A percentile compares a stretch with the other conserved stretches of the same genome.
Conservation (phyloP, 139 green algal species). For the Coccomyxa sp. region DNA sequence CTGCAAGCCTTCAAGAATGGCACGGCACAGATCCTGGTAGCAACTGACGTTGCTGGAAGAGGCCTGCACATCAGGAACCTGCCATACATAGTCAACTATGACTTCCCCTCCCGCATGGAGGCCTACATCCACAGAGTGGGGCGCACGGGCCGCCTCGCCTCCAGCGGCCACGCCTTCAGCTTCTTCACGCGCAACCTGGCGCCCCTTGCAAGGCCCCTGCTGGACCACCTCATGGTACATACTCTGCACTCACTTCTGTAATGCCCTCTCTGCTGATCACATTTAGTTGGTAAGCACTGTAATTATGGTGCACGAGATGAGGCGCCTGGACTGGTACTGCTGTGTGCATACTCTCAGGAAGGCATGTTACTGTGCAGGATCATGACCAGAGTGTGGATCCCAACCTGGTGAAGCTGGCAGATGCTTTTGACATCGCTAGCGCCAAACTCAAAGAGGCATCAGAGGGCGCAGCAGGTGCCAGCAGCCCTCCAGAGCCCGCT, state of each 20-base stretch:
- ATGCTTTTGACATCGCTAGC: constrained; percentile 46
- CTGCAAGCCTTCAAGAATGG: constrained; percentile 63
- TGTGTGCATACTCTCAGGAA: not conserved
- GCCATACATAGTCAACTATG: constrained; percentile 87
- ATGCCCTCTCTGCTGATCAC: not conserved
- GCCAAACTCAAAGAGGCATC: constrained; percentile 21
- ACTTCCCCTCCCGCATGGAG: constrained; percentile 81
- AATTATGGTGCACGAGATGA: not conserved
- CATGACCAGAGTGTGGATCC: constrained; percentile 72
- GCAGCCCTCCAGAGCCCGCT: not conserved
- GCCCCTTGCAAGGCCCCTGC: constrained; percentile 48
- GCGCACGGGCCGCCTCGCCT: constrained; percentile 82
- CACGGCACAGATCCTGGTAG: constrained; percentile 76
- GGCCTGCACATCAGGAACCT: constrained; percentile 77
- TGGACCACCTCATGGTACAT: constrained; percentile 58
- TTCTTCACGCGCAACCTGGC: constrained; percentile 84
- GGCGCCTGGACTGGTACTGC: not conserved
- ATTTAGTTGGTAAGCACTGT: not conserved
- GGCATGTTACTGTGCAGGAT: constrained; percentile 10
- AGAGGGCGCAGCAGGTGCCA: too few relatives aligned
- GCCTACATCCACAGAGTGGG: constrained; percentile 82
- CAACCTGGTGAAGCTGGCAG: constrained; percentile 67
- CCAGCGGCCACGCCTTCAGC: constrained; percentile 76
- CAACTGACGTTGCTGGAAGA: constrained; percentile 78
- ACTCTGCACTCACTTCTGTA: not conserved